Base-by-base conservation (phyloP, 441 rosid species). In the Kokia cookei region DNA sequence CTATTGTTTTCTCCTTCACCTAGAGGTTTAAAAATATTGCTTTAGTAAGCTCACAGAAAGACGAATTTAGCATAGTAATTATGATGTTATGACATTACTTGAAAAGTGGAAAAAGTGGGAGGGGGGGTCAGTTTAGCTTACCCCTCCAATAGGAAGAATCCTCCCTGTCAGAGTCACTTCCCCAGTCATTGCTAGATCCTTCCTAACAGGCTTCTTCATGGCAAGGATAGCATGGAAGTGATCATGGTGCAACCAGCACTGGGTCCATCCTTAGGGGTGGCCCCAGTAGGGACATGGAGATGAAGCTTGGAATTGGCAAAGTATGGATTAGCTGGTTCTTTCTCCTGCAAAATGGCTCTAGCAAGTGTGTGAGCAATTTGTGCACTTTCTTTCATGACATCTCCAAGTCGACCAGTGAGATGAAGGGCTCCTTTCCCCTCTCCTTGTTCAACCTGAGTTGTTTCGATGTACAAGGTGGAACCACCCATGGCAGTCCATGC, bases 401-500 rank as follows among this genome's bases (percentile, higher is more conserved):
- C 90, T n/a, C 97, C 98, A 1, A 93, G 95, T 79, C 88, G 98
- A 61, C 98, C 98, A 0, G 98, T 95, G 29, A 86, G 72, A 63
- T 82, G 85, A 59, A 95, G 97, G 53, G 88, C 82, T 3, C 97
- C 99, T 84, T 93, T 90, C 60, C 92, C 93, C 61, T 93, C 93
- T 67, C 78, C 87, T 87, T 91, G 90, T 80, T 95, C 98, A 7
- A 95, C 80, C 65, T 79, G 82, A 54, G 87, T 83, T 77, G 97
- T 90, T 83, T 95, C 99, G 72, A 95, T 85, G 80, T 93, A 95
- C 77, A 93, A 74, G 13, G 97, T 93, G 72, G 98, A 93, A 27
- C 99, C 99, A 61, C 99, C 99, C 99, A 95, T 91, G 22, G 97
- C 86, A 61, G 99, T 95, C 98, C 98, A 95, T 55, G 97, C 97